These are phyloP conservation scores for Jamesozyma gamospora DNA, from an alignment of 805 yeast species.

Conservation along the genomic window DNA sequence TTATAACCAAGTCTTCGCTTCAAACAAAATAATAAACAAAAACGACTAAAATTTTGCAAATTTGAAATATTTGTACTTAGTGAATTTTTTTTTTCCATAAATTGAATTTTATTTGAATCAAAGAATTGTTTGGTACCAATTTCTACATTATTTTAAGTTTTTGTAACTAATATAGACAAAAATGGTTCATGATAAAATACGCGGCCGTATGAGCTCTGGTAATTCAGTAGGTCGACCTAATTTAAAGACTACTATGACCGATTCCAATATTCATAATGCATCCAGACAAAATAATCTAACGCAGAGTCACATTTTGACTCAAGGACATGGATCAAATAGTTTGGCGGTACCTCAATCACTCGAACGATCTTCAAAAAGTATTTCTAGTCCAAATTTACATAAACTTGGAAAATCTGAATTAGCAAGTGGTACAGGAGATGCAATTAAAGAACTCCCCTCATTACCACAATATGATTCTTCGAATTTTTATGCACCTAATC, in stretches of 20 bases:
- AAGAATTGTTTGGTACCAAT: too few species aligned
- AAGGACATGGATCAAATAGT: neutral
- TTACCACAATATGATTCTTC: constrained; percentile 5
- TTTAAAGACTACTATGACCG: constrained; percentile 1
- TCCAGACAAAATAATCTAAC: neutral
- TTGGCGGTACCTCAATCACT: neutral
- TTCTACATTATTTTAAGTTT: too few species aligned
- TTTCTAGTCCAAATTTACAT: constrained; percentile 4
- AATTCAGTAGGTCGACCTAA: constrained; percentile 1
- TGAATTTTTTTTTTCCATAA: too few species aligned
- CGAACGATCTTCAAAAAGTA: neutral
- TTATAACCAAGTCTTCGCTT: too few species aligned
- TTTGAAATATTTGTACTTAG: too few species aligned
- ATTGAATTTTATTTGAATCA: too few species aligned
- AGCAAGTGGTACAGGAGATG: constrained; percentile 6
- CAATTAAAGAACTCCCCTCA: constrained; percentile 1
- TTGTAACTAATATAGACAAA: too few species aligned
- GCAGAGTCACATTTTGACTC: too few species aligned
- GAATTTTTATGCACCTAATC: neutral
- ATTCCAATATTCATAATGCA: constrained; percentile 1
- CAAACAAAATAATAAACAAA: too few species aligned
- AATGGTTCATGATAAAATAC: too few species aligned
- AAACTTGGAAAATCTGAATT: constrained; percentile 9
- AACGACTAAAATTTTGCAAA: too few species aligned
- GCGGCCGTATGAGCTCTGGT: neutral